Conservation (phyloP, 2,329 filamentous ascomycete genomes). For the Escovopsis sp. region DNA sequence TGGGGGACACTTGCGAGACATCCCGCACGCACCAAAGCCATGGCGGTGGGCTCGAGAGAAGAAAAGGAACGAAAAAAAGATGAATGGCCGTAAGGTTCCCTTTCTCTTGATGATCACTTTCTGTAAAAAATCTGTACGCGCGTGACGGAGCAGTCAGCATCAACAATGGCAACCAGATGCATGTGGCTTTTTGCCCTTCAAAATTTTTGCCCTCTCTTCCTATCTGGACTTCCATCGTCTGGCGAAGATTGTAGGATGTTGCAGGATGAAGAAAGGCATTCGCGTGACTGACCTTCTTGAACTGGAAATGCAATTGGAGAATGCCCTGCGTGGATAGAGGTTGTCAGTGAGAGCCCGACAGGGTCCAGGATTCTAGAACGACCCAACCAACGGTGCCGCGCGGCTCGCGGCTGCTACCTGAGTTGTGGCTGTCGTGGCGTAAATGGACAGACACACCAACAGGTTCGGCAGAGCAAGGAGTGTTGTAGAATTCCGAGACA, state of each 20-base stretch:
- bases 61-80: neutral
- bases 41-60: neutral
- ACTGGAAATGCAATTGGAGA: slow-evolving; percentile 91
- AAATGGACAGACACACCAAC: neutral
- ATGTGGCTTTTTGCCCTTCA: too few species aligned
- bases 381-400: slow-evolving; percentile 3
- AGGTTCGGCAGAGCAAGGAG: slow-evolving; percentile 6
- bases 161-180: too few species aligned
- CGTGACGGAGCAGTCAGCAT: slow-evolving; percentile 11
- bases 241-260: neutral
- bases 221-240: too few species aligned
- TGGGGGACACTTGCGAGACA: neutral
- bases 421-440: slow-evolving; percentile 2
- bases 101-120: too few species aligned
- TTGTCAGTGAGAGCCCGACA: slow-evolving; percentile 3
- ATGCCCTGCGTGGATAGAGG: slow-evolving; percentile 54
- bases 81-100: too few species aligned
- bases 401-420: slow-evolving; percentile 3
- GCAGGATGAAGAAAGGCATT: neutral
- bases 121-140: slow-evolving; percentile 36
- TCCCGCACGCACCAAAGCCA: neutral
- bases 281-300: slow-evolving; percentile 64
- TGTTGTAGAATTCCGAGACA: slow-evolving; percentile 4
- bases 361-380: slow-evolving; percentile 2
- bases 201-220: too few species aligned